Conservation (phyloP, 257 asterid species). For the Coffea eugenioides region DNA sequence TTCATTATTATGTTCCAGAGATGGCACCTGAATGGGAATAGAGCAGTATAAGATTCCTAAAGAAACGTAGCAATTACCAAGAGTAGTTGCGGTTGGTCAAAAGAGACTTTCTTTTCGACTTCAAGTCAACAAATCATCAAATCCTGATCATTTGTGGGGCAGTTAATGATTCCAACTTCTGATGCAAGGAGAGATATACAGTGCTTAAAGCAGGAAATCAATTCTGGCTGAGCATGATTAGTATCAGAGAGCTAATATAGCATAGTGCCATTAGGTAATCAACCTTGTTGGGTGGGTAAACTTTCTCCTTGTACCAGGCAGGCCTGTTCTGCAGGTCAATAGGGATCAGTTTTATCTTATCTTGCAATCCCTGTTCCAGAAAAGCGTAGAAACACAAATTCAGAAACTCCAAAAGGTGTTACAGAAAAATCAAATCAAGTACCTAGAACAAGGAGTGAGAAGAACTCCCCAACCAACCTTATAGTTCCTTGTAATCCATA, state of each 20-base stretch:
- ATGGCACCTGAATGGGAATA: constrained; percentile 54
- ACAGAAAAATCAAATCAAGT: not conserved
- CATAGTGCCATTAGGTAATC: not conserved
- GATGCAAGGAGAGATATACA: no score
- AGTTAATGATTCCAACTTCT: no score
- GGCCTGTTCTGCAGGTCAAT: constrained; percentile 83
- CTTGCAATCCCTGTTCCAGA: constrained; percentile 67
- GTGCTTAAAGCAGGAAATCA: no score
- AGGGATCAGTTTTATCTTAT: constrained; percentile 62
- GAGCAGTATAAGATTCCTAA: not conserved
- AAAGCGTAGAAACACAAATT: not conserved
- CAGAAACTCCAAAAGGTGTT: no score
- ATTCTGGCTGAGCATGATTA: not conserved
- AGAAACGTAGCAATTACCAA: not conserved
- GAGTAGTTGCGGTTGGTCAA: not conserved
- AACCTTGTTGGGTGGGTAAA: constrained; percentile 82
- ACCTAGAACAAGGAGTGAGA: not conserved
- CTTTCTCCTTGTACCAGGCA: constrained; percentile 89
- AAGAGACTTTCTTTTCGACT: not conserved
- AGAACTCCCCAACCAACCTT: constrained; percentile 48
- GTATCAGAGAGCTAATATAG: not conserved
- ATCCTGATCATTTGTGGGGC: no score
- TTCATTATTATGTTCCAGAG: constrained; percentile 73
- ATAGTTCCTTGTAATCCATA: constrained; percentile 72
- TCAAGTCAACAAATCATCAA: not conserved